Percentiles rank a stretch among this genome's conserved stretches.
Conservation (phyloP, 441 rosid genomes). For the Gossypium aridum region DNA sequence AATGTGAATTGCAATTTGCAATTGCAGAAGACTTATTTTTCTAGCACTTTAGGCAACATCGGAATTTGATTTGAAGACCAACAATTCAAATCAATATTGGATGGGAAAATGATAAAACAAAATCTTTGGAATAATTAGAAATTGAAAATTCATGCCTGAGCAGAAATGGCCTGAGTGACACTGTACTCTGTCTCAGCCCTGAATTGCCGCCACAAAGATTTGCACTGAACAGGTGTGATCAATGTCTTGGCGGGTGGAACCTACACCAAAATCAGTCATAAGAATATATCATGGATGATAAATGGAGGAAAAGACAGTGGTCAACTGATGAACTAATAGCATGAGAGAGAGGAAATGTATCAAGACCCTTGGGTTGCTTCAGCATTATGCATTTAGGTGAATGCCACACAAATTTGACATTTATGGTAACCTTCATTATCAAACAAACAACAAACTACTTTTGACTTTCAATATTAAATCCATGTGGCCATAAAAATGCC, state of each 20-base stretch:
- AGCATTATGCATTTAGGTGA: background rate
- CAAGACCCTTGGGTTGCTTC: background rate
- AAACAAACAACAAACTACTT: background rate
- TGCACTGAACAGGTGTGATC: constrained; percentile 97
- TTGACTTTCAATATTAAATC: background rate
- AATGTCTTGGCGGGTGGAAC: constrained; percentile 69
- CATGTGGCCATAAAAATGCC: background rate
- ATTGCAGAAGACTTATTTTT: background rate
- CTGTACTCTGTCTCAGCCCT: constrained; percentile 86
- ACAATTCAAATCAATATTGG: background rate
- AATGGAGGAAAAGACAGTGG: background rate
- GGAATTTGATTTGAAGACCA: background rate
- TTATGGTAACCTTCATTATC: background rate
- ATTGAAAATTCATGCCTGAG: constrained; percentile 57
- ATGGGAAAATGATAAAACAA: background rate
- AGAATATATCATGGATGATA: background rate
- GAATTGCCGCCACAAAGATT: constrained; percentile 96
- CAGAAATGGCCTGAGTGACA: constrained; percentile 94
- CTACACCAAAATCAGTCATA: constrained; percentile 27
- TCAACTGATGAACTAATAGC: background rate
- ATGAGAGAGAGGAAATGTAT: background rate
- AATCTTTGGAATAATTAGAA: background rate
- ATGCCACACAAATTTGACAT: background rate
- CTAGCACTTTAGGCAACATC: background rate
- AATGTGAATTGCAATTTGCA: background rate